phyloP scores from a whole-genome alignment of 1,284 basidiomycete genomes.

The Ceratobasidium sp. region DNA sequence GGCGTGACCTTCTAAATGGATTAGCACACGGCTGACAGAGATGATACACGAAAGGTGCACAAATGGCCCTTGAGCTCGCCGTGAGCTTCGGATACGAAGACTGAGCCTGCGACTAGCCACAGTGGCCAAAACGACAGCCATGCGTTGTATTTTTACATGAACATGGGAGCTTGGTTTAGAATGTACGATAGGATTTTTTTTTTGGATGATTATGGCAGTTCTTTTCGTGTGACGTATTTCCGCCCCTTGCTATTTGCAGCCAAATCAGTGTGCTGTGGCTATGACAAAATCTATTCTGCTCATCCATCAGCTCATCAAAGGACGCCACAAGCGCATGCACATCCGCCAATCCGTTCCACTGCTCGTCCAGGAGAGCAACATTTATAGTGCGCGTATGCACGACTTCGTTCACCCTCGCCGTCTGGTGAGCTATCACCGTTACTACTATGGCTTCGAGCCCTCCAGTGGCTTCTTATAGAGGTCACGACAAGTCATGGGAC shows the following conservation, averaged over 20 bases:
- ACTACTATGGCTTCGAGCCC: too few species aligned
- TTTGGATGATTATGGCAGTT: background rate
- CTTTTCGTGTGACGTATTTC: too few species aligned
- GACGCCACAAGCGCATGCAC: too few species aligned
- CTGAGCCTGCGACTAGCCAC: constrained; percentile 17
- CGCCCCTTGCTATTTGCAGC: background rate
- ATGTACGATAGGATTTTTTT: constrained; percentile 13
- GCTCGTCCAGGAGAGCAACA: too few species aligned
- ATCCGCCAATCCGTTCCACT: too few species aligned
- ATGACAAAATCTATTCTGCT: too few species aligned
- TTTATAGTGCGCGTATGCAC: too few species aligned
- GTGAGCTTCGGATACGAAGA: background rate
- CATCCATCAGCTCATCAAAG: too few species aligned
- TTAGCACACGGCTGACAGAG: background rate
- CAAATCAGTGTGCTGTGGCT: background rate
- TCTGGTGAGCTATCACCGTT: too few species aligned
- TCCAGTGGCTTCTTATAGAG: too few species aligned
- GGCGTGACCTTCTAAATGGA: background rate
- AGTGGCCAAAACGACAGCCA: constrained; percentile 15
- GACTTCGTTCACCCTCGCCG: too few species aligned
- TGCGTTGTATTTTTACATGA: constrained; percentile 15
- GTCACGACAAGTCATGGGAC: too few species aligned
- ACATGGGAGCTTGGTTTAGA: constrained; percentile 12
- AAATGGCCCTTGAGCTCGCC: constrained; percentile 18
- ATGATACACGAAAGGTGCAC: background rate